Evolutionary conservation across 495 filamentous ascomycete species (phyloP).

Genomic region (Penicillium ucsense): DNA sequence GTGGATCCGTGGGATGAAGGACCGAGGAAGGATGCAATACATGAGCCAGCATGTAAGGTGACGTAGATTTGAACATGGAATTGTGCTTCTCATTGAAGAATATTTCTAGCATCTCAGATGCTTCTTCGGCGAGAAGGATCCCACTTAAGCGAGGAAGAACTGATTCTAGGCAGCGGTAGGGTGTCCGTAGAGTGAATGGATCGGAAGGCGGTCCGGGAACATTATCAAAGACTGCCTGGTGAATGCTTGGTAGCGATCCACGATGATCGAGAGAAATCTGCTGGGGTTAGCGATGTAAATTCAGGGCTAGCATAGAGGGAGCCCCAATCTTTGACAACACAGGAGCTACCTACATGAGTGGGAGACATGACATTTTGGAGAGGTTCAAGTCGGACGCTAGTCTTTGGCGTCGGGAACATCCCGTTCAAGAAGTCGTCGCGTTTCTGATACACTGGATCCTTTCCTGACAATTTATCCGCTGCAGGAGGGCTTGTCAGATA

Average conservation of each 20-base stretch:
- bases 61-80: constrained; percentile 23
- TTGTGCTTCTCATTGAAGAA: constrained; percentile 40
- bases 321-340: neutral
- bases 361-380: neutral
- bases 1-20: constrained; percentile 20
- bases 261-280: neutral
- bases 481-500: neutral
- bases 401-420: neutral
- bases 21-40: constrained; percentile 29
- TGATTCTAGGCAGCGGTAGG: constrained; percentile 13
- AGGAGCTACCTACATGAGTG: neutral
- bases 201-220: neutral
- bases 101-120: constrained; percentile 41
- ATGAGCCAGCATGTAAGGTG: constrained; percentile 29
- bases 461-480: neutral
- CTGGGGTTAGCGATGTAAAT: neutral
- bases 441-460: neutral
- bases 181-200: constrained; percentile 4
- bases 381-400: neutral
- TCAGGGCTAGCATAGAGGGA: neutral
- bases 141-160: constrained; percentile 29
- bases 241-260: neutral
- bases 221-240: constrained; percentile 2
- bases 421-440: neutral
- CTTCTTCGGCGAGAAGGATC: constrained; percentile 30